Base-by-base conservation (phyloP, 2,329 filamentous ascomycete genomes). In the Tolypocladium endophyticum region DNA sequence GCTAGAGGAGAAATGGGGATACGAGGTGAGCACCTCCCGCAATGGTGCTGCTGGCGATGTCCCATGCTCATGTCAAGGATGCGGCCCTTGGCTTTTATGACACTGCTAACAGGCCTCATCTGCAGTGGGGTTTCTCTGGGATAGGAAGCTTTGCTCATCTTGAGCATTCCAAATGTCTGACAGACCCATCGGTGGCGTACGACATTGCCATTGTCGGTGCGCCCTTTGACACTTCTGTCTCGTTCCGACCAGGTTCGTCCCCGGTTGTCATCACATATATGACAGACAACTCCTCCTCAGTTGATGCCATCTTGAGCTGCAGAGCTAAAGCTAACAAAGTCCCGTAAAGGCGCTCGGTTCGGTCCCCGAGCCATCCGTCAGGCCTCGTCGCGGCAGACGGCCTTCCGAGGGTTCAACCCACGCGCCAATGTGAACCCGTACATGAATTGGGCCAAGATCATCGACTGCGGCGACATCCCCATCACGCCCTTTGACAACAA, bases 381-480 rank as follows among this genome's bases (percentile, higher is more conserved):
- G 45, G 92, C 90, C 47, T 93, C 90, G 38, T 81, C 87, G 9
- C 86, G 92, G 25, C 92, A 96, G 74, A 90, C 88, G 18, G 82
- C 86, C 3, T 90, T 88, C 72, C 84, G 90, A 50, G 88, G 88
- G 69, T 77, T 89, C 81, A 96, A 96, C 74, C 84, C 88, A 2
- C 86, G 91, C 28, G 91, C 90, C 1, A 82, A 81, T 45, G 81
- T 96, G 65, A 97, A 96, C 73, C 91, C 92, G 0, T 96, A 94
- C 75, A 64, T 87, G 70, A 87, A 83, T 68, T 93, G 90, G 83
- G 87, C 91, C 11, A 90, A 83, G 56, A 84, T 96, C 61, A 78
- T 93, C 57, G 92, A 97, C 77, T 97, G 92, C 72, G 92, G 92
- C 55, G 92, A 96, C 71, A 91, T 96, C 59, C 91, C 92, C 35